Evolutionary conservation across 768 basidiomycete species (phyloP).

Genomic region (Collybia sp.): DNA sequence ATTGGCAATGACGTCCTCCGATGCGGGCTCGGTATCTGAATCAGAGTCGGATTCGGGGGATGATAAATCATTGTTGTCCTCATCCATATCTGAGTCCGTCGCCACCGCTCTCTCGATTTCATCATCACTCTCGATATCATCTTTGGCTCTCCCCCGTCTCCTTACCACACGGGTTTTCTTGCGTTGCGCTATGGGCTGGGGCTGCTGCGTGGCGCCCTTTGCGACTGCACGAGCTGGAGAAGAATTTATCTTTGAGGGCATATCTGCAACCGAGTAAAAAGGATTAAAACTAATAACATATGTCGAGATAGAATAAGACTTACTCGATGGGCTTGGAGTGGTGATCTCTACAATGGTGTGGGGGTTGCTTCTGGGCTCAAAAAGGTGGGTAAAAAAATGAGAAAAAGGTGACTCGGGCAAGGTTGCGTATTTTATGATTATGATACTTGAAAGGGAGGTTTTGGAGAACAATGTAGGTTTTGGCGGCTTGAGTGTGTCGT

Average conservation of each 20-base stretch:
- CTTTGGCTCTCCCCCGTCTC: conserved; percentile 59
- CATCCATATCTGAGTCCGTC: conserved; percentile 69
- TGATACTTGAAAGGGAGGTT: background rate
- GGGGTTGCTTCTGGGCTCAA: conserved; percentile 4
- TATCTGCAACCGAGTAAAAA: conserved; percentile 24
- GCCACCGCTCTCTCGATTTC: conserved; percentile 69
- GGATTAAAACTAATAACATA: conserved; percentile 9
- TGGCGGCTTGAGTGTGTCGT: conserved; percentile 21
- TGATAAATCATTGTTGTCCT: conserved; percentile 37
- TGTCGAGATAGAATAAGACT: conserved; percentile 15
- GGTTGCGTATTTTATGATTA: background rate
- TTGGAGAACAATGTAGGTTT: conserved; percentile 10
- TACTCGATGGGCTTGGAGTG: conserved; percentile 25
- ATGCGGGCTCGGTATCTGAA: conserved; percentile 67
- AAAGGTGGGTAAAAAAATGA: conserved; percentile 15
- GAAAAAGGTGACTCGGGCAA: conserved; percentile 11
- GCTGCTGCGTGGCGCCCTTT: conserved; percentile 24
- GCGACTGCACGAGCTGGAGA: conserved; percentile 25
- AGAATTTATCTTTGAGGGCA: conserved; percentile 41
- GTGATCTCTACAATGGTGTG: background rate
- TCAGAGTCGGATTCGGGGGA: conserved; percentile 58
- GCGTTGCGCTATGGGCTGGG: conserved; percentile 23
- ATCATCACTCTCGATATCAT: conserved; percentile 66
- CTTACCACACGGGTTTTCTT: conserved; percentile 46
- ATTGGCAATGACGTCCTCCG: conserved; percentile 54